A percentile compares a stretch with the other conserved stretches of the same genome.
phyloP scores from a whole-genome alignment of 805 yeast species.

The Novakomyces olei region DNA sequence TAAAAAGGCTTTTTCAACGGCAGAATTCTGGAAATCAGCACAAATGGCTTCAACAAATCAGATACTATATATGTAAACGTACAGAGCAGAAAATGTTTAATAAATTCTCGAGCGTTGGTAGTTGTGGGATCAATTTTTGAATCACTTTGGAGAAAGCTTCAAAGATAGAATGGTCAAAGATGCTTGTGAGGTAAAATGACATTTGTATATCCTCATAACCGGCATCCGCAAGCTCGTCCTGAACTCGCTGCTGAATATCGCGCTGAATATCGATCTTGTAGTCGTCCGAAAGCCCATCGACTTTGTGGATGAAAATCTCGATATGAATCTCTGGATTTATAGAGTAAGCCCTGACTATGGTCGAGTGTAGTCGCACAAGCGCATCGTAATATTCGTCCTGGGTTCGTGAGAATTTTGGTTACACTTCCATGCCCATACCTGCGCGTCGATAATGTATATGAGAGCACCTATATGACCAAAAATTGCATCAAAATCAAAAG shows the following conservation, averaged over 20 bases:
- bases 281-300: slow-evolving; percentile 87
- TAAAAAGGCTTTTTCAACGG: slow-evolving; percentile 77
- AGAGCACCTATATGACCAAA: slow-evolving; percentile 72
- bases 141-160: slow-evolving; percentile 89
- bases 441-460: slow-evolving; percentile 77
- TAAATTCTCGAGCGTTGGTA: slow-evolving; percentile 71
- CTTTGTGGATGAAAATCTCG: slow-evolving; percentile 85
- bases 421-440: slow-evolving; percentile 2
- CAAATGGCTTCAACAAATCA: too few relatives aligned
- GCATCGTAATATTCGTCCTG: slow-evolving; percentile 92
- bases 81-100: slow-evolving; percentile 73
- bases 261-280: slow-evolving; percentile 84
- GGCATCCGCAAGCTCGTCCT: slow-evolving; percentile 72
- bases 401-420: neutral
- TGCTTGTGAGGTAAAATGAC: slow-evolving; percentile 75
- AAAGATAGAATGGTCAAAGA: slow-evolving; percentile 85
- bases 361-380: slow-evolving; percentile 65
- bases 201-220: slow-evolving; percentile 84
- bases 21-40: too few relatives aligned
- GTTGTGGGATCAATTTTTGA: slow-evolving; percentile 72
- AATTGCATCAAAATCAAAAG: slow-evolving; percentile 52
- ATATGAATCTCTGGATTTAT: slow-evolving; percentile 69
- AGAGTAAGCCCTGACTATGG: slow-evolving; percentile 67
- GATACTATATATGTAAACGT: too few relatives aligned
- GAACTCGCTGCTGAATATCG: slow-evolving; percentile 87